These are phyloP conservation scores for Linaria vulgaris DNA, from an alignment of 257 asterid genomes.

Conservation along the genomic window DNA sequence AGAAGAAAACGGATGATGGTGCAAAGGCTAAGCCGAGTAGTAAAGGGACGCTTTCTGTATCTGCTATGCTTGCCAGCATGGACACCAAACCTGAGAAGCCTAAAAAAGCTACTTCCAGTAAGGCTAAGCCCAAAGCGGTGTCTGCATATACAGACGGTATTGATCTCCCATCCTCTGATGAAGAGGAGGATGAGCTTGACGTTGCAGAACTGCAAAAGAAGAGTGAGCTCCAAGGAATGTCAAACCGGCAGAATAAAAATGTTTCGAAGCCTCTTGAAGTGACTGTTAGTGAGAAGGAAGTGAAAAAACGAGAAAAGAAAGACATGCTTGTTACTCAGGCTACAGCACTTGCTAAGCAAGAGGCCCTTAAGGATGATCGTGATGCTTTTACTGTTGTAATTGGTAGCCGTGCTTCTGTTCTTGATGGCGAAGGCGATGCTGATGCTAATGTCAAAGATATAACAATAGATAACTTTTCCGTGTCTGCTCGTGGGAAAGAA, in stretches of 20 bases:
- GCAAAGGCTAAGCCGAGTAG: conserved; percentile 53
- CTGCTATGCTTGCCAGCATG: conserved; percentile 68
- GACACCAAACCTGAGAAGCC: conserved; percentile 60
- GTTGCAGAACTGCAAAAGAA: conserved; percentile 36
- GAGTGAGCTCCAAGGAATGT: conserved; percentile 28
- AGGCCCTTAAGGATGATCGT: conserved; percentile 67
- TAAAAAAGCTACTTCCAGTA: conserved; percentile 52
- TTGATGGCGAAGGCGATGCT: conserved; percentile 63
- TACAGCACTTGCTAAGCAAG: conserved; percentile 51
- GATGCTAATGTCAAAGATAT: conserved; percentile 75
- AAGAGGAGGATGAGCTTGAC: conserved; percentile 48
- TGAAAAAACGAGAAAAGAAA: conserved; percentile 63
- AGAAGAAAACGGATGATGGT: conserved; percentile 57
- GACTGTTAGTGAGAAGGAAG: conserved; percentile 42
- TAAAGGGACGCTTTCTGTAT: conserved; percentile 59
- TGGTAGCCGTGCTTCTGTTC: conserved; percentile 61
- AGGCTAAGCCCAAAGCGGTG: conserved; percentile 51
- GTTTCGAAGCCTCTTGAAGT: conserved; percentile 41
- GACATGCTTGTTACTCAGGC: conserved; percentile 52
- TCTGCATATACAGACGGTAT: conserved; percentile 52
- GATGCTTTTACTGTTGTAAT: conserved; percentile 77
- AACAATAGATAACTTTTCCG: conserved; percentile 60
- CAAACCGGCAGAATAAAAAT: conserved; percentile 33
- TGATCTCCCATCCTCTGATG: conserved; percentile 72
- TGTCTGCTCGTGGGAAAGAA: conserved; percentile 69